Base-by-base conservation (phyloP, 139 green algal species). In the Chlorella sp. region DNA sequence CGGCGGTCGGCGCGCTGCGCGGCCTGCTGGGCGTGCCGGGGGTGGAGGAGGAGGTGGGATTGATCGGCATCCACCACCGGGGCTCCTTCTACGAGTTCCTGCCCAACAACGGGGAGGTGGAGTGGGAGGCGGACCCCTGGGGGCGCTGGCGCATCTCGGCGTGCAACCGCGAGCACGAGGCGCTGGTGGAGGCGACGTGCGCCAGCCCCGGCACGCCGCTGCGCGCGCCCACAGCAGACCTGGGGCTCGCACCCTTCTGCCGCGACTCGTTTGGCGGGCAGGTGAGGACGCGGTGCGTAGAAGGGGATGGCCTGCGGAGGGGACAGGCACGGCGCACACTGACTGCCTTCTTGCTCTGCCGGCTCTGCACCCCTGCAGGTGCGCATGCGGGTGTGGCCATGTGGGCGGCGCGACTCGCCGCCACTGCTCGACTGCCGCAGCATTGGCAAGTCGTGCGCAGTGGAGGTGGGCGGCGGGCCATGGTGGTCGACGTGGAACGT, bases 401-500 rank as follows among this genome's bases (percentile, higher is more conserved):
- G 38, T 46, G 74, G 78, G 2, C 25, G 70, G 25, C 35, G 63
- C 8, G 7, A 67, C 35, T 62, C 50, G 15, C 33, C 50, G 5
- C 77, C 89, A 2, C 61, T 96, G 38, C 73, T 96, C 36, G 92
- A 97, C 77, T 84, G 84, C 25, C 83, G n/a, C 6, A 93, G 83
- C 61, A 17, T 42, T 2, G 73, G 67, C 8, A 74, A 27, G 23
- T 85, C 79, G 6, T 88, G 84, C 4, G 93, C 90, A 33, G 80
- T 96, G 29, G 93, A 97, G 84, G 92, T 98, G 7, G 95, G 95
- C 8, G 95, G 95, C 25, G 95, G 95, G 1, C 95, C 95, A 5
- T 99, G 95, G 95, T 94, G 86, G 81, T 66, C 69, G 27, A 60
- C 80, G 0, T 99, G 95, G 95, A 58, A 67, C 8, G 82, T 86